A percentile compares a stretch with the other conserved stretches of the same genome.
Conservation (phyloP, 2,329 filamentous ascomycete species). For the Venturia asperata region DNA sequence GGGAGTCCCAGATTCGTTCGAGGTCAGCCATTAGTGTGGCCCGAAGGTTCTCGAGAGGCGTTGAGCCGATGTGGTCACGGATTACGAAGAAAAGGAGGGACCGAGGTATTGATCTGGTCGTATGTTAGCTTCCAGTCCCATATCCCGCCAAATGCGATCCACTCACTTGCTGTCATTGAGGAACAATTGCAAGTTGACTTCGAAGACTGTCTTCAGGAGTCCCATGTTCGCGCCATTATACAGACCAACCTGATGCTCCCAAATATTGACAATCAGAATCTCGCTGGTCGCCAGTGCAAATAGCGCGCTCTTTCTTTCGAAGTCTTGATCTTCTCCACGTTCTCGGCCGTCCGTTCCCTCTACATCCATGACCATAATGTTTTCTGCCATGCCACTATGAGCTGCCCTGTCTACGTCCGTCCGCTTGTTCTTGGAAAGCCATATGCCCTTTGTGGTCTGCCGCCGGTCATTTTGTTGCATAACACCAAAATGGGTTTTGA, state of each 20-base stretch:
- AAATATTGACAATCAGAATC: constrained; percentile 96
- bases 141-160: constrained; percentile 10
- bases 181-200: constrained; percentile 96
- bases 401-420: constrained; percentile 42
- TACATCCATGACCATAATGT: constrained; percentile 98
- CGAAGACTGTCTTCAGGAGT: constrained; percentile 94
- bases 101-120: constrained; percentile 54
- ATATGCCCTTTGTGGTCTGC: constrained; percentile 98
- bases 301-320: constrained; percentile 94
- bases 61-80: constrained; percentile 89
- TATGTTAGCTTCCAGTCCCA: constrained; percentile 17
- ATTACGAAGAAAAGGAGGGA: constrained; percentile 98
- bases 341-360: constrained; percentile 96
- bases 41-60: constrained; percentile 81
- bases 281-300: constrained; percentile 97
- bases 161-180: constrained; percentile 86
- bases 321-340: constrained; percentile 95
- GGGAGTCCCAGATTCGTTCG: constrained; percentile 81
- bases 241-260: constrained; percentile 96
- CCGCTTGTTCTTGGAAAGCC: constrained; percentile 95
- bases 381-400: constrained; percentile 70
- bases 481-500: constrained; percentile 92
- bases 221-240: constrained; percentile 99
- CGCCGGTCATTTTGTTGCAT: constrained; percentile 93
- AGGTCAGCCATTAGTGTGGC: constrained; percentile 87